Evolutionary conservation across 73 alveolate genomes (phyloP).

Genomic region (Tetrahymena malaccensis): DNA sequence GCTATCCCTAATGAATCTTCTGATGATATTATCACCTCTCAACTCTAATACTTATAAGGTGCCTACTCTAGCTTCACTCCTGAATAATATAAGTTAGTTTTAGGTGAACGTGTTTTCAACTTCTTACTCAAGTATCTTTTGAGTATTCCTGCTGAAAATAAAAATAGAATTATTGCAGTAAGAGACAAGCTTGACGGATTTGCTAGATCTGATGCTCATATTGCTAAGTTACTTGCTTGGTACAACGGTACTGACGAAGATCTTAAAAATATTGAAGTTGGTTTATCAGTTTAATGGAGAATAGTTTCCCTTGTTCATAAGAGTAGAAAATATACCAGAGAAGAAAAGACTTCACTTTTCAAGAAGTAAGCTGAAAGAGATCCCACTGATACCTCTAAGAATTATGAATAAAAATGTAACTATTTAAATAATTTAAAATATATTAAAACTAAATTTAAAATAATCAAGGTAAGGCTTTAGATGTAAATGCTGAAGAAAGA

Average conservation of each 20-base stretch:
- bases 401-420: background rate
- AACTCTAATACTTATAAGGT: conserved; percentile 3
- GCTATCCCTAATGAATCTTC: conserved; percentile 15
- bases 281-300: conserved; percentile 16
- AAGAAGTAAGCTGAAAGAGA: background rate
- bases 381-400: background rate
- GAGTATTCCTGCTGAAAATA: background rate
- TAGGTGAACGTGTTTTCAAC: conserved; percentile 14
- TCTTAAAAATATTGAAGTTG: conserved; percentile 10
- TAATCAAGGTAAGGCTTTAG: background rate
- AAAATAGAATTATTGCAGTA: conserved; percentile 19
- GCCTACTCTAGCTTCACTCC: conserved; percentile 27
- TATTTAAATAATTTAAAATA: background rate
- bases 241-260: conserved; percentile 9
- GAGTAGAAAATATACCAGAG: background rate
- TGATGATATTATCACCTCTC: conserved; percentile 22
- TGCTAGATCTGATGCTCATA: conserved; percentile 5
- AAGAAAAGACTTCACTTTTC: background rate
- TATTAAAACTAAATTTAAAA: background rate
- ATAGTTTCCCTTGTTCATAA: conserved; percentile 19
- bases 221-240: conserved; percentile 14
- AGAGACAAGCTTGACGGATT: conserved; percentile 14
- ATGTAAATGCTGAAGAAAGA: conserved; percentile 15
- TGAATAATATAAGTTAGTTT: conserved; percentile 1
- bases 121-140: background rate